These are phyloP conservation scores for Austropuccinia psidii DNA, from an alignment of 1,284 basidiomycete genomes.

Conservation along the genomic window DNA sequence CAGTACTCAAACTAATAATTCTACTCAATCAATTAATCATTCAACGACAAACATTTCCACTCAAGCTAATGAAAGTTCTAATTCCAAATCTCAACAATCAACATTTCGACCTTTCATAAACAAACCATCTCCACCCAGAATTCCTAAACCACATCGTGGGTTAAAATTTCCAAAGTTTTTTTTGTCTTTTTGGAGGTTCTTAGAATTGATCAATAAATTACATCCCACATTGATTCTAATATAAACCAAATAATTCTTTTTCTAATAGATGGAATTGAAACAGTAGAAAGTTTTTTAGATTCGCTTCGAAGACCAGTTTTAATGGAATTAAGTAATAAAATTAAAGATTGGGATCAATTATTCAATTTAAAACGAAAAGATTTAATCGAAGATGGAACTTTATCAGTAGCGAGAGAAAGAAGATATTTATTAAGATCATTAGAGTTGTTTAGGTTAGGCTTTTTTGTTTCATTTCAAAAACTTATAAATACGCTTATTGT, in stretches of 20 bases:
- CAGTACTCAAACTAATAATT: too few species aligned
- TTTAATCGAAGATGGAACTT: background rate
- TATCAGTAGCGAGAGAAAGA: slow-evolving; percentile 12
- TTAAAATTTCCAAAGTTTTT: background rate
- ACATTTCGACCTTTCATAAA: background rate
- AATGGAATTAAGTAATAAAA: background rate
- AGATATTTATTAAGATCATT: slow-evolving; percentile 13
- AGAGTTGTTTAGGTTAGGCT: slow-evolving; percentile 21
- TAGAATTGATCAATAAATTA: background rate
- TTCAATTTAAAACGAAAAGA: background rate
- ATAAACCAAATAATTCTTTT: too few species aligned
- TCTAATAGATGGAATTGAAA: slow-evolving; percentile 10
- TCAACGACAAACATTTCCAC: too few species aligned
- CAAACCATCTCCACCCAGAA: slow-evolving; percentile 7
- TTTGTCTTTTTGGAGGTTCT: background rate
- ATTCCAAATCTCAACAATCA: background rate
- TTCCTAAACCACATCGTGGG: slow-evolving; percentile 30
- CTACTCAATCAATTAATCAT: too few species aligned
- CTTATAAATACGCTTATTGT: background rate
- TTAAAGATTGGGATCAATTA: slow-evolving; percentile 9
- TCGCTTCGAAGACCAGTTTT: slow-evolving; percentile 1
- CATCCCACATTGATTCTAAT: background rate
- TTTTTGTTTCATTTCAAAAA: background rate
- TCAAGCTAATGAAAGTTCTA: background rate
- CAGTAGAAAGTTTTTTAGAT: slow-evolving; percentile 10